Base-by-base conservation (phyloP, 108 stramenopile species). In the Skeletonema potamos region DNA sequence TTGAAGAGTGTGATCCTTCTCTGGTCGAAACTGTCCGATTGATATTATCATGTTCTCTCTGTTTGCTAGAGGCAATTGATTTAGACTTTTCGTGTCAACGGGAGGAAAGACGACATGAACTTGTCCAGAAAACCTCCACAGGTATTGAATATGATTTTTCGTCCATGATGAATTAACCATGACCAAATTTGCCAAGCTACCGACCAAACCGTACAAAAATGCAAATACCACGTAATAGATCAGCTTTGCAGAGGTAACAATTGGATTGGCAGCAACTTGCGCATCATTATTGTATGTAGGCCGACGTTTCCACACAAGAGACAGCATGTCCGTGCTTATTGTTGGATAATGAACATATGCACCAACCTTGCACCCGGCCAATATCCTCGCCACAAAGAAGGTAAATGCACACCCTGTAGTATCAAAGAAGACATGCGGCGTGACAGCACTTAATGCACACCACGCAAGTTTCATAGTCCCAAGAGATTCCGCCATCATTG, bases 311-410 rank as follows among this genome's bases (percentile, higher is more conserved):
- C 86, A 93, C n/a, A 97, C 92, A 7, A 83, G 63, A 12, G 67
- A 69, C 57, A 98, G 82, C 99, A 99, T 99, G 65, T 99, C 99
- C n/a, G 90, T 90, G 55, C 89, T 91, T 54, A 99, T 96, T 8
- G 97, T 98, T 4, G 99, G 98, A 84, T 99, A 99, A 78, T 99
- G 99, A 10, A 96, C 96, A 84, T 99, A 99, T 18, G 96, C 84
- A 20, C 85, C 81, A 29, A 98, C 82, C 51, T 66, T 72, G 37
- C 86, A 87, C 9, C 85, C 82, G 2, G 84, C 79, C 17, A 90
- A 65, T 1, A 90, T 2, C 65, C 75, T 79, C 0, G 96, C 95
- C 24, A 97, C 85, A 3, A 91, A 68, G 79, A 86, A 97, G 0
- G 96, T 92, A 86, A 98, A 99, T 22, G 97, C 97, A 61, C 84